Conservation (phyloP, 345 rosid species). For the Acer saccharum region DNA sequence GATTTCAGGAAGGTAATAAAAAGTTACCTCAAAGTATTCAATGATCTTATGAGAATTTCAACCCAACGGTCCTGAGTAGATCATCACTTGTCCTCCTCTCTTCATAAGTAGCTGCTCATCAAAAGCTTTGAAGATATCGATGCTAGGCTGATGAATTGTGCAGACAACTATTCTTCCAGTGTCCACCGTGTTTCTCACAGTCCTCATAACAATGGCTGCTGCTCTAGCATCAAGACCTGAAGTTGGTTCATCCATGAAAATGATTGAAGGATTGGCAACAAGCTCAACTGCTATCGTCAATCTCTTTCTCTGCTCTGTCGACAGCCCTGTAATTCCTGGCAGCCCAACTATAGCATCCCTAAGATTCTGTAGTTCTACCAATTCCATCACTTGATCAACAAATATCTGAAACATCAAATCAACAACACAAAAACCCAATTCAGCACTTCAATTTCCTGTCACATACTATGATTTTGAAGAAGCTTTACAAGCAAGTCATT, state of each 20-base stretch:
- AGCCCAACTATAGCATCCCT: no score
- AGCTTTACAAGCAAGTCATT: not conserved
- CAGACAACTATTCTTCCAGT: slow-evolving; percentile 89
- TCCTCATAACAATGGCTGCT: slow-evolving; percentile 90
- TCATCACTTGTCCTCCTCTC: slow-evolving; percentile 91
- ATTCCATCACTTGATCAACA: no score
- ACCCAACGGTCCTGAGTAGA: slow-evolving; percentile 72
- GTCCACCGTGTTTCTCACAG: slow-evolving; percentile 89
- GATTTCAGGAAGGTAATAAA: not conserved
- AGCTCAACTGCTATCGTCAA: no score
- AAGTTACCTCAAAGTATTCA: slow-evolving; percentile 73
- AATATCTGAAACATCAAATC: not conserved
- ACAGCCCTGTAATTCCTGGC: not conserved
- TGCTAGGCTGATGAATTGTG: slow-evolving; percentile 88
- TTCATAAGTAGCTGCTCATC: slow-evolving; percentile 81
- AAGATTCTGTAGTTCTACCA: no score
- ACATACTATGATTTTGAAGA: not conserved
- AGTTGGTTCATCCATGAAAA: slow-evolving; percentile 91
- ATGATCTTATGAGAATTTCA: slow-evolving; percentile 61
- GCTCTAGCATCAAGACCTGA: slow-evolving; percentile 93
- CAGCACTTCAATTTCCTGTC: not conserved
- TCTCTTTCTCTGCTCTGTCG: no score
- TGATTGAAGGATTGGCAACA: no score
- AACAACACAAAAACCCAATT: no score
- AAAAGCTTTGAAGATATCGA: slow-evolving; percentile 86